phyloP scores from a whole-genome alignment of 2,329 filamentous ascomycete genomes.

The Fusarium sp. region DNA sequence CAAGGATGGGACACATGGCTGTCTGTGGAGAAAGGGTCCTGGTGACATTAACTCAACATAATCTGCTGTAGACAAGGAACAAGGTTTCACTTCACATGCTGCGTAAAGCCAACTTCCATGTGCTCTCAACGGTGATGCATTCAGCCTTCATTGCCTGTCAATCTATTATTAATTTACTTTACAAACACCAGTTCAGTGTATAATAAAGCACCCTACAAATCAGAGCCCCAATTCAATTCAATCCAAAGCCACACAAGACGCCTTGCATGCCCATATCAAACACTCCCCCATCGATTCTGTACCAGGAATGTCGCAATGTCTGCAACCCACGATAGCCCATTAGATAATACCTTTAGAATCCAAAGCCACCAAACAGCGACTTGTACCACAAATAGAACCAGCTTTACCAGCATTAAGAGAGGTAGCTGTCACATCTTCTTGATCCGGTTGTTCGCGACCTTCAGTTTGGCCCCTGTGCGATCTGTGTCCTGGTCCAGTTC shows the following conservation, averaged over 20 bases:
- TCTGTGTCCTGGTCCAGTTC: conserved; percentile 73
- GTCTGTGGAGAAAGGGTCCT: conserved; percentile 2
- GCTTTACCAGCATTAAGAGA: conserved; percentile 38
- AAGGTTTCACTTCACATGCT: conserved; percentile 19
- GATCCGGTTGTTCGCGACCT: conserved; percentile 77
- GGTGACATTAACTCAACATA: background rate
- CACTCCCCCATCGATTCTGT: conserved; percentile 18
- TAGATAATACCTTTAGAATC: conserved; percentile 35
- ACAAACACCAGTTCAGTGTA: background rate
- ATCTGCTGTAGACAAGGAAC: conserved; percentile 8
- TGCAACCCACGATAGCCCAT: conserved; percentile 42
- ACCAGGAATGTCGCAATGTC: conserved; percentile 42
- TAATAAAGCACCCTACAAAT: background rate
- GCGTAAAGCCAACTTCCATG: background rate
- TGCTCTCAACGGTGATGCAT: conserved; percentile 23
- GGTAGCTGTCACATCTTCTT: conserved; percentile 66
- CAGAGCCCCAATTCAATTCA: conserved; percentile 6
- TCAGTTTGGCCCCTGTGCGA: conserved; percentile 73
- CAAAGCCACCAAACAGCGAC: conserved; percentile 47
- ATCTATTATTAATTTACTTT: conserved; percentile 3
- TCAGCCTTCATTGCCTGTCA: background rate
- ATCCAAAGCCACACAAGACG: conserved; percentile 23
- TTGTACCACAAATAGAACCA: conserved; percentile 43
- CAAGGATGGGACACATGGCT: conserved; percentile 7
- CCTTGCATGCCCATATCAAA: conserved; percentile 28